Conservation (phyloP, 805 yeast genomes). For the Pichia californica region DNA sequence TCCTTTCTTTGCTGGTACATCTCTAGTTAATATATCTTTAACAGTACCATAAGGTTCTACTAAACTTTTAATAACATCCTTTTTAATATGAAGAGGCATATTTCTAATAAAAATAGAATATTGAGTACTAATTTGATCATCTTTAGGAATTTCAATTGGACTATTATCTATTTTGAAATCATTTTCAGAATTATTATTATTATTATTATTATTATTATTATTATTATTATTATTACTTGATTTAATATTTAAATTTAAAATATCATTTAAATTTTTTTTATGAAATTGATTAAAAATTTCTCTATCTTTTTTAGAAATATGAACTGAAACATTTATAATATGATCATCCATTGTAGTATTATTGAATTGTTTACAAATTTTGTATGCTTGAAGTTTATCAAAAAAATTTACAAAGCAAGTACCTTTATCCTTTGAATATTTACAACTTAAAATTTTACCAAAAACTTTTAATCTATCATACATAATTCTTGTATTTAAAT, state of each 20-base stretch:
- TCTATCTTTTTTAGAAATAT: constrained; percentile 25
- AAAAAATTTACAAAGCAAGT: constrained; percentile 38
- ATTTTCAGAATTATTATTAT: background rate
- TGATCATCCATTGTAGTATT: constrained; percentile 20
- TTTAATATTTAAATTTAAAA: background rate
- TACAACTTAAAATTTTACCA: constrained; percentile 29
- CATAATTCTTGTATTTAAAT: constrained; percentile 26
- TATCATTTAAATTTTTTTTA: background rate
- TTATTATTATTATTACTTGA: background rate
- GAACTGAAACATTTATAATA: constrained; percentile 24
- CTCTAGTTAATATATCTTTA: constrained; percentile 21
- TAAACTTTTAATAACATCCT: constrained; percentile 19
- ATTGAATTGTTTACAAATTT: constrained; percentile 29
- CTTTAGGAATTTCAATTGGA: background rate
- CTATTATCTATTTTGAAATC: too few species aligned
- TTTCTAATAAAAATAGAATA: constrained; percentile 28
- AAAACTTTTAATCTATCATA: constrained; percentile 24
- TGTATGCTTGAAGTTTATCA: constrained; percentile 28
- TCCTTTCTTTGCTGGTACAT: constrained; percentile 25
- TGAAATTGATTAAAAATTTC: constrained; percentile 11
- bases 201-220: background rate
- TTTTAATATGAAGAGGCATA: constrained; percentile 24
- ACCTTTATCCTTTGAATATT: constrained; percentile 19
- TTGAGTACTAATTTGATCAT: constrained; percentile 17
- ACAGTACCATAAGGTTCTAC: constrained; percentile 29